Evolutionary conservation across 1,139 yeast genomes (phyloP), one percentile per base, ranked within the genome.

Genomic region (Taphrina wiesneri): DNA sequence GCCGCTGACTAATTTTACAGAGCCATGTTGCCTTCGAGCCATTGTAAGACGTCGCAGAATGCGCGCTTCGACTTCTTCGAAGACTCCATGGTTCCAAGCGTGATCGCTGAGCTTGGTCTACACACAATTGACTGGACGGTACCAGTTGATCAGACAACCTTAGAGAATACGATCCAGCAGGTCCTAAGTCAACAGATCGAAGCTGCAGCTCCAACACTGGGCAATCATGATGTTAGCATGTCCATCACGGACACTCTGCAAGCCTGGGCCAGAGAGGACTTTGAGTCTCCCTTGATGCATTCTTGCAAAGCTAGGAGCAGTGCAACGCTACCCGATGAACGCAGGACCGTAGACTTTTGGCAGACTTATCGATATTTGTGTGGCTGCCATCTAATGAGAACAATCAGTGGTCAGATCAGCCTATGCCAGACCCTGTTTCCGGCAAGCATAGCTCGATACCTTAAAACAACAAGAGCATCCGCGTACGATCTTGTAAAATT

Each of bases 11-110:
- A 17, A 6, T n/a, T 34, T 17, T 26, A 13, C 19, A 52, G 56
- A n/a, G 56, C 56, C 36, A 59, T 59, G 63, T 15, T 47, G 25
- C 63, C 63, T 4, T 32, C 63, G 9, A 47, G 17, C n/a, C 63
- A 59, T 36, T 19, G 30, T 46, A 59, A 47, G n/a, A 59, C 63
- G 11, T n/a, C 56, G 3, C 41, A 46, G 32, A 59, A 36, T 47
- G 28, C 47, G 15, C 63, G 63, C 25, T 36, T 45, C 19, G 63
- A 59, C 56, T 59, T 59, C 15, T 17, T 17, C 39, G 63, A 59
- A 25, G 63, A 46, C 56, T 19, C 46, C 4, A 59, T 59, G 63
- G 17, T 47, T 4, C 7, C 17, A 4, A 7, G 17, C 9, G 49
- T 43, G 11, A 34, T 59, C 23, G 41, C 49, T 23, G 34, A 15